These are phyloP conservation scores for Protea cynaroides DNA, from an alignment of 164 flowering plant genomes.

Conservation along the genomic window DNA sequence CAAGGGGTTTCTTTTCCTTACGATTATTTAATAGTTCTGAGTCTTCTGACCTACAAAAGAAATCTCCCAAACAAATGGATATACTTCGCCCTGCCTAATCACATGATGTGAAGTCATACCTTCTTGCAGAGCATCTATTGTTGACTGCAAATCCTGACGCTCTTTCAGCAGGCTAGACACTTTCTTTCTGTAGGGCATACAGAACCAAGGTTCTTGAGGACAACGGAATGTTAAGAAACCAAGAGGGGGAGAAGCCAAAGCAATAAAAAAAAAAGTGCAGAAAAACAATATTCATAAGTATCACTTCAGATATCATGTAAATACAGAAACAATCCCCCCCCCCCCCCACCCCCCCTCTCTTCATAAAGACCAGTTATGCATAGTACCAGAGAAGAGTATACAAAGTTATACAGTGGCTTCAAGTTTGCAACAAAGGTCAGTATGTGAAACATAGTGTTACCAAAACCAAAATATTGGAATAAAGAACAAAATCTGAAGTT, in stretches of 20 bases:
- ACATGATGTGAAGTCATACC: constrained; percentile 34
- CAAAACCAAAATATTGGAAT: no score
- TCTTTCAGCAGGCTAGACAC: constrained; percentile 74
- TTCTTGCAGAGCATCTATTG: constrained; percentile 85
- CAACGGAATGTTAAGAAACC: background rate
- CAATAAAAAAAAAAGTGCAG: background rate
- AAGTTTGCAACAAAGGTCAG: no score
- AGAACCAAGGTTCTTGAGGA: background rate
- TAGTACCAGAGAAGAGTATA: no score
- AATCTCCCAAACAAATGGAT: background rate
- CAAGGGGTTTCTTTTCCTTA: no score
- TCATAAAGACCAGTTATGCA: no score
- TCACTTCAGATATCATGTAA: no score
- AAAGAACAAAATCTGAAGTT: no score
- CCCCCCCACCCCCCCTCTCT: no score
- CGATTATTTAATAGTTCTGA: no score
- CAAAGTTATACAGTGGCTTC: no score
- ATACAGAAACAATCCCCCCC: no score
- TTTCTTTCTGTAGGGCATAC: constrained; percentile 54
- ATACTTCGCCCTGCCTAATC: background rate
- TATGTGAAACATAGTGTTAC: no score
- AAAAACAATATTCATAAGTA: background rate
- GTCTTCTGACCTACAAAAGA: background rate
- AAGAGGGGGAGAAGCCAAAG: background rate
- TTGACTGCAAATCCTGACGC: constrained; percentile 70